Evolutionary conservation across 2,329 filamentous ascomycete genomes (phyloP).

Genomic region (Arthrobotrys entomopaga): DNA sequence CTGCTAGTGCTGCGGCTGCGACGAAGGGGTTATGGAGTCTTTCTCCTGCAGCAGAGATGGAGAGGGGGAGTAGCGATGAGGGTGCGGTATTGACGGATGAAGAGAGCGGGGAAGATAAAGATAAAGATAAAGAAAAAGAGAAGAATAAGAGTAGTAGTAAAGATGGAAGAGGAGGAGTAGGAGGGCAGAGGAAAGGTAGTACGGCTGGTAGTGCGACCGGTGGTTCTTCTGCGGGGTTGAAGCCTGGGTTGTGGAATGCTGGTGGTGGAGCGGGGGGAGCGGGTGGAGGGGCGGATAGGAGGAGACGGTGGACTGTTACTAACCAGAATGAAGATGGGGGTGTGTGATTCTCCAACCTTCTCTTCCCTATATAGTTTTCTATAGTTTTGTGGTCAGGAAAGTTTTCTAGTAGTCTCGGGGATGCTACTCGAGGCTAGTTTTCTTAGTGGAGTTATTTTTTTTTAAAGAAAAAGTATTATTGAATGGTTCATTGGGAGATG

Average conservation of each 20-base stretch:
- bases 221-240: conserved; percentile 6
- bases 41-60: conserved; percentile 35
- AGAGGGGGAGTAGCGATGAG: conserved; percentile 46
- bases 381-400: background rate
- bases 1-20: conserved; percentile 45
- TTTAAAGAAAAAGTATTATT: too few species aligned
- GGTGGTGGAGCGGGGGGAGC: conserved; percentile 11
- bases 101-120: conserved; percentile 42
- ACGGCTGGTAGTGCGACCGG: conserved; percentile 13
- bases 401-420: too few species aligned
- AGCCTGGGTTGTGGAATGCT: conserved; percentile 33
- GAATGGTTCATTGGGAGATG: too few species aligned
- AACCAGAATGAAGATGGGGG: conserved; percentile 40
- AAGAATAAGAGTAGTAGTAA: background rate
- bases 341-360: conserved; percentile 7
- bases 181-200: conserved; percentile 24
- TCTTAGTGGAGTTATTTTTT: too few species aligned
- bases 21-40: conserved; percentile 49
- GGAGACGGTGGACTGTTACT: conserved; percentile 47
- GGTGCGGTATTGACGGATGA: conserved; percentile 48
- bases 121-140: conserved; percentile 25
- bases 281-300: conserved; percentile 22
- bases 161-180: background rate
- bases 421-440: too few species aligned
- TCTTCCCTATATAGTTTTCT: too few species aligned